Conservation (phyloP, 1,139 yeast genomes). For the Pichia sp. region DNA sequence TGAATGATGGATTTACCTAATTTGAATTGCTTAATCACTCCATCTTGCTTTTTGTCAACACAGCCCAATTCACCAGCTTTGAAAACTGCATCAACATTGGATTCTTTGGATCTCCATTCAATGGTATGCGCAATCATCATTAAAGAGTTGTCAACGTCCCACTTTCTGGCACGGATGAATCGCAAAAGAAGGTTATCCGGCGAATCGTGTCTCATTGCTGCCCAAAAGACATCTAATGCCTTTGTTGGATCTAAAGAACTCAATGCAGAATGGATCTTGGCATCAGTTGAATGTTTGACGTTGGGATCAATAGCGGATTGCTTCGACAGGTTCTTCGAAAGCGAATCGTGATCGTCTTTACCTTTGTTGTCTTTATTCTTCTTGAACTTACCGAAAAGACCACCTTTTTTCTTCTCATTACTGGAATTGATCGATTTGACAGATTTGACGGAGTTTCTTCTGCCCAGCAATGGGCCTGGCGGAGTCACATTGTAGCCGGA, state of each 20-base stretch:
- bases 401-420: slow-evolving; percentile 23
- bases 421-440: slow-evolving; percentile 6
- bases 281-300: slow-evolving; percentile 20
- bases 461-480: slow-evolving; percentile 16
- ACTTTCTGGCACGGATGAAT: slow-evolving; percentile 66
- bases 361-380: slow-evolving; percentile 8
- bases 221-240: slow-evolving; percentile 42
- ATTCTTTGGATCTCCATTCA: slow-evolving; percentile 57
- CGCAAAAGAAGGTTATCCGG: slow-evolving; percentile 65
- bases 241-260: slow-evolving; percentile 35
- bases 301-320: slow-evolving; percentile 21
- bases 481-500: slow-evolving; percentile 40
- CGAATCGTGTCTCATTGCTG: slow-evolving; percentile 52
- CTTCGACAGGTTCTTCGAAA: slow-evolving; percentile 13
- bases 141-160: slow-evolving; percentile 54
- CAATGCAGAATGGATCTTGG: slow-evolving; percentile 23
- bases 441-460: slow-evolving; percentile 6
- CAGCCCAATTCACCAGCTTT: slow-evolving; percentile 49
- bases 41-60: slow-evolving; percentile 30
- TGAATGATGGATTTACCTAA: slow-evolving; percentile 55
- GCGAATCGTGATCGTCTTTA: slow-evolving; percentile 4
- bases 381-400: slow-evolving; percentile 19
- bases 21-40: slow-evolving; percentile 42
- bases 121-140: slow-evolving; percentile 61
- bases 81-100: slow-evolving; percentile 50